Percentiles rank a stretch among this genome's conserved stretches.
phyloP scores from a whole-genome alignment of 1,139 yeast genomes.

The Sugiyamaella grinbergsii region DNA sequence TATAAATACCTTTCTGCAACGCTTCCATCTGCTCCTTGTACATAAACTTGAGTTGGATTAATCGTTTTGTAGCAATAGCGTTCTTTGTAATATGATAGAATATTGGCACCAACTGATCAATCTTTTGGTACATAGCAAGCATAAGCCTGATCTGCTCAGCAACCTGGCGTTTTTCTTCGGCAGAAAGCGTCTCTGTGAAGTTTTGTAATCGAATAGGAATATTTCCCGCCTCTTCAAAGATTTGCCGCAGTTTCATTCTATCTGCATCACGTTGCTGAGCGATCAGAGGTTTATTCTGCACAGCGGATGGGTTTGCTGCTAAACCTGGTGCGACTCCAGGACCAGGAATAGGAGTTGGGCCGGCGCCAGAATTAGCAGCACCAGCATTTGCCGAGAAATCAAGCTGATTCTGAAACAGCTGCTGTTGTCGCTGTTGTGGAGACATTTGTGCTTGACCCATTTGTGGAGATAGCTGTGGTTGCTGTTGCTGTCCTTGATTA shows the following conservation, averaged over 20 bases:
- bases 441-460: constrained; percentile 5
- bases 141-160: constrained; percentile 59
- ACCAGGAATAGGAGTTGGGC: constrained; percentile 5
- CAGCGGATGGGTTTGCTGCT: neutral
- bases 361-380: constrained; percentile 31
- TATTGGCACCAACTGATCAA: constrained; percentile 76
- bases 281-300: constrained; percentile 11
- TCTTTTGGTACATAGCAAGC: constrained; percentile 65
- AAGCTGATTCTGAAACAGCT: constrained; percentile 22
- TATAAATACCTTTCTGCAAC: constrained; percentile 59
- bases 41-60: constrained; percentile 78
- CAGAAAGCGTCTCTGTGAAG: constrained; percentile 59
- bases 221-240: constrained; percentile 68
- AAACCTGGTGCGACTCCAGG: constrained; percentile 13
- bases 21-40: constrained; percentile 74
- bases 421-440: constrained; percentile 27
- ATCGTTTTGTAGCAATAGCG: constrained; percentile 70
- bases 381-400: constrained; percentile 24
- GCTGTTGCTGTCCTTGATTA: constrained; percentile 19
- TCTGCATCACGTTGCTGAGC: constrained; percentile 46
- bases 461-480: constrained; percentile 21
- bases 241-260: constrained; percentile 56
- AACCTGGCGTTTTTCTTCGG: constrained; percentile 65
- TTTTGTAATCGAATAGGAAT: constrained; percentile 69
- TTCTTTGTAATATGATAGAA: constrained; percentile 74